Conservation (phyloP, 192 early-diverging fungal genomes). For the Umbelopsis ramanniana region DNA sequence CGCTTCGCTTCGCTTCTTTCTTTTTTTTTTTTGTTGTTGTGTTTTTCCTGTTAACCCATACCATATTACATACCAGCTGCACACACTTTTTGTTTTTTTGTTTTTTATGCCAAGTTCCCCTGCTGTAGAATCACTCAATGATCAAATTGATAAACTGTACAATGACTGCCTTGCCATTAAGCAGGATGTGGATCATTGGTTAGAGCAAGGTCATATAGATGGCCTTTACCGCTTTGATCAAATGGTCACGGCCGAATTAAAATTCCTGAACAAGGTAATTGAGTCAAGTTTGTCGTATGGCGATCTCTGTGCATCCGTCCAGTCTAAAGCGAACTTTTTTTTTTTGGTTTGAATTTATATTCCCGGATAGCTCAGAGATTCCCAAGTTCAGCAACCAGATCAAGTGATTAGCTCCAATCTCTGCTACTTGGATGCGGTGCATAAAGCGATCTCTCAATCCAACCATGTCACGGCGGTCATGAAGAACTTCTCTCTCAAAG, state of each 20-base stretch:
- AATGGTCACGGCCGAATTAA: constrained; percentile 29
- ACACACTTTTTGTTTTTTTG: not conserved
- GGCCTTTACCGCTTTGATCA: constrained; percentile 34
- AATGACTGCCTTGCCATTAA: constrained; percentile 3
- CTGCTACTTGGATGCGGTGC: constrained; percentile 40
- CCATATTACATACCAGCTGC: not conserved
- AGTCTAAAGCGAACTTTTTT: no score
- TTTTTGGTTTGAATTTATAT: no score
- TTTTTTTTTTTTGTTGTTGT: not conserved
- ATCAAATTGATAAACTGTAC: not conserved
- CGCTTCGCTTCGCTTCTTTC: no score
- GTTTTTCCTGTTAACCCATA: not conserved
- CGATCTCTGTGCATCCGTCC: no score
- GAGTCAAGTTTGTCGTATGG: not conserved
- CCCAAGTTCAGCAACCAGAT: not conserved
- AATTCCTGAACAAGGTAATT: constrained; percentile 38
- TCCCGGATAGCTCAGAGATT: not conserved
- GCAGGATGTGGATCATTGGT: constrained; percentile 11
- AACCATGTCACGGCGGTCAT: not conserved
- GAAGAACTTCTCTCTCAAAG: constrained; percentile 22
- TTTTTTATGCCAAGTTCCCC: not conserved
- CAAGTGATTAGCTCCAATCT: constrained; percentile 39
- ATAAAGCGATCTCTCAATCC: constrained; percentile 25
- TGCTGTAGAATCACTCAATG: not conserved
- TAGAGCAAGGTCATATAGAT: constrained; percentile 25